Base-by-base conservation (phyloP, 768 basidiomycete species). In the Rhizopogon vulgaris region DNA sequence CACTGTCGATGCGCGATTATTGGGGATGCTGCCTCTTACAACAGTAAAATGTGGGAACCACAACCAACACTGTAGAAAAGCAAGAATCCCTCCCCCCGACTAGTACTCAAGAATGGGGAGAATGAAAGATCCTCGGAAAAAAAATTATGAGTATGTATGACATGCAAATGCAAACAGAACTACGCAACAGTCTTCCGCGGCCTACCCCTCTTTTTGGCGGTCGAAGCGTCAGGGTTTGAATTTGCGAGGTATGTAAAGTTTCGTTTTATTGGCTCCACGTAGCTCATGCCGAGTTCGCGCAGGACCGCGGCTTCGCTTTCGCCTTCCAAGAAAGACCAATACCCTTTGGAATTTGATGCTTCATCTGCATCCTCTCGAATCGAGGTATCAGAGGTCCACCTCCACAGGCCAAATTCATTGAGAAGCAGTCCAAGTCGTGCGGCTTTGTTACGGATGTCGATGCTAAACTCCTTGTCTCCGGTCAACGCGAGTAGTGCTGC, bases 381-480 rank as follows among this genome's bases (percentile, higher is more conserved):
- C 37, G 28, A 42, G 22, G 40, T 18, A 40, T 40, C 41, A 17
- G 46, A 43, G 3, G 30, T 65, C 80, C 82, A 84, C 46, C 66
- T 71, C 86, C 86, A 87, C 3, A 87, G 67, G 11, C 85, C 86
- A 55, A 72, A 78, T 56, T 83, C 80, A 56, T 84, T 78, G 27
- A 87, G 70, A 32, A 75, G 69, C 59, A 84, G 57, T 14, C 77
- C 78, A 2, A 71, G 58, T 40, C 66, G 69, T 6, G 58, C 48
- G 0, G 85, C 86, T 37, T 69, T 67, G 18, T 56, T 60, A 30
- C 71, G 71, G 2, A 79, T 53, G 38, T 74, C 66, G 45, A 69
- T 65, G 38, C 68, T 64, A 60, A 84, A 83, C 24, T 72, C 70
- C 0, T 43, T 38, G 59, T 85, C 82, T 8, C 85, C 85, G 2